A percentile compares a stretch with the other conserved stretches of the same genome.
These are phyloP conservation scores for Fusarium musae DNA, from an alignment of 2,329 filamentous ascomycete species.

Conservation along the genomic window DNA sequence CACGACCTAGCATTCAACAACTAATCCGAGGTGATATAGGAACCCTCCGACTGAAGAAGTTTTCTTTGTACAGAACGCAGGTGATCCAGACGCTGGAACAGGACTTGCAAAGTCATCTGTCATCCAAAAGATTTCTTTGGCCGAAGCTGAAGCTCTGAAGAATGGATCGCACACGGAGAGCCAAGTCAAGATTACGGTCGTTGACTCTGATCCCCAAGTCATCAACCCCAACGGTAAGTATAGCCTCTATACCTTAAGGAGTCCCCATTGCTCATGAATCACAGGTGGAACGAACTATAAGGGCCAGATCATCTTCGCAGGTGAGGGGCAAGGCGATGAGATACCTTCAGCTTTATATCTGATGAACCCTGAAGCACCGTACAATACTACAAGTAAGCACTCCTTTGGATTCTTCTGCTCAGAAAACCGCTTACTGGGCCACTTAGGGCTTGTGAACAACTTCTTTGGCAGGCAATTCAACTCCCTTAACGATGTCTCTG, in stretches of 20 bases:
- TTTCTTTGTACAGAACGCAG: slow-evolving; percentile 66
- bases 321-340: slow-evolving; percentile 60
- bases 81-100: slow-evolving; percentile 58
- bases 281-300: slow-evolving; percentile 60
- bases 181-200: slow-evolving; percentile 54
- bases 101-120: slow-evolving; percentile 62
- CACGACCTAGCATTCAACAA: rapidly evolving
- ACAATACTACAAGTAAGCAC: slow-evolving; percentile 59
- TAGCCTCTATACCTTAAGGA: rapidly evolving
- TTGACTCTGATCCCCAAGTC: slow-evolving; percentile 56
- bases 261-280: rapidly evolving
- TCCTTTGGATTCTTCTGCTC: rapidly evolving
- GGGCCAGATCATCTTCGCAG: slow-evolving; percentile 60
- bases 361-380: slow-evolving; percentile 52
- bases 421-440: neutral
- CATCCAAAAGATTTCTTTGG: slow-evolving; percentile 61
- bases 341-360: slow-evolving; percentile 41
- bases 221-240: slow-evolving; percentile 61
- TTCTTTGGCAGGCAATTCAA: slow-evolving; percentile 70
- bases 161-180: slow-evolving; percentile 31
- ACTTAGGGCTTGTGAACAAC: slow-evolving; percentile 63
- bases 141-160: slow-evolving; percentile 51
- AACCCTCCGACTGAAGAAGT: slow-evolving; percentile 61
- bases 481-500: slow-evolving; percentile 67
- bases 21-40: slow-evolving; percentile 1